Evolutionary conservation across 306 rosid species (phyloP).

Genomic region (Casuarina glauca): DNA sequence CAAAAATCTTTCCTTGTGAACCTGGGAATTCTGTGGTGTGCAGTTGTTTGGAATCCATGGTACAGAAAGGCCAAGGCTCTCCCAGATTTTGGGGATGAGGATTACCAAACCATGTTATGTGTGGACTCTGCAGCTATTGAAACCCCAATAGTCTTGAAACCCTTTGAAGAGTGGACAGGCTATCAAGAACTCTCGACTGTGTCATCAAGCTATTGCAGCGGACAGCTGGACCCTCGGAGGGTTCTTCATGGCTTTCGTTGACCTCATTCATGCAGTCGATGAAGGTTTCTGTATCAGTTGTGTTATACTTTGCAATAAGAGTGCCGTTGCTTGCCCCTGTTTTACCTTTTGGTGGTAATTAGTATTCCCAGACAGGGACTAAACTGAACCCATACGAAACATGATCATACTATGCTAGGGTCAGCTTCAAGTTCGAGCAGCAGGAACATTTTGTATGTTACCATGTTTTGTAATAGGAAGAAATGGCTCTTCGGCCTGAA

Average conservation of each 20-base stretch:
- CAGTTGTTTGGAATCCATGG: conserved; percentile 91
- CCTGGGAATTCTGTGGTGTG: conserved; percentile 13
- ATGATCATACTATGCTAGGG: not conserved
- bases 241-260: conserved; percentile 60
- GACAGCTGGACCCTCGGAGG: conserved; percentile 73
- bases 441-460: conserved; percentile 26
- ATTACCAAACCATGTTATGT: conserved; percentile 69
- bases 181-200: conserved; percentile 69
- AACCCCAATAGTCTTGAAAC: conserved; percentile 55
- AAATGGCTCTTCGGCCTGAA: not conserved
- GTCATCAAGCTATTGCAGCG: conserved; percentile 83
- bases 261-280: conserved; percentile 21
- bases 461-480: conserved; percentile 23
- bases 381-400: not conserved
- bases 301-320: conserved; percentile 9
- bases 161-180: conserved; percentile 75
- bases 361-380: conserved; percentile 14
- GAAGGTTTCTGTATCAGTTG: conserved; percentile 19
- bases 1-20: not conserved
- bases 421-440: conserved; percentile 10
- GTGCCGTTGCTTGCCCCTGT: conserved; percentile 23
- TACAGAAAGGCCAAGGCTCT: conserved; percentile 59
- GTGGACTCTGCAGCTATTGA: conserved; percentile 70
- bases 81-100: conserved; percentile 65
- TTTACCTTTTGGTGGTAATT: not conserved